These are phyloP conservation scores for Akanthomyces dipterigenus DNA, from an alignment of 2,329 filamentous ascomycete species.

Conservation along the genomic window DNA sequence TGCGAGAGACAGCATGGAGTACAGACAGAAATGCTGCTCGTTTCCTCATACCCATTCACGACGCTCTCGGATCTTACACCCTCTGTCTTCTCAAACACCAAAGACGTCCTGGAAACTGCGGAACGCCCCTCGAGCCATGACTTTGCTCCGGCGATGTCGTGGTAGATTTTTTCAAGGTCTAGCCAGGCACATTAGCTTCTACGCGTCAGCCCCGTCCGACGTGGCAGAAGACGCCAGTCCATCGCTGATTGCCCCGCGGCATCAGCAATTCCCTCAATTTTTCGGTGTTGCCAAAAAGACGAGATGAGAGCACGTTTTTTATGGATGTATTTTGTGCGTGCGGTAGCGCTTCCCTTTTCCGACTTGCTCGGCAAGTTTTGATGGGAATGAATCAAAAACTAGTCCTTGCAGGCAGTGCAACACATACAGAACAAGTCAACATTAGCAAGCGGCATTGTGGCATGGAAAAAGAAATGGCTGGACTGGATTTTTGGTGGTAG, in stretches of 20 bases:
- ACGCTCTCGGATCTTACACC: slow-evolving; percentile 8
- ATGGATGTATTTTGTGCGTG: slow-evolving; percentile 91
- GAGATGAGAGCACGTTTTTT: slow-evolving; percentile 78
- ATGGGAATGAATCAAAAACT: slow-evolving; percentile 88
- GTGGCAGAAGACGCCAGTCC: slow-evolving; percentile 43
- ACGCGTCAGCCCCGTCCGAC: slow-evolving; percentile 36
- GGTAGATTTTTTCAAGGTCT: slow-evolving; percentile 34
- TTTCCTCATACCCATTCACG: not conserved
- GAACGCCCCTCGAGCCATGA: slow-evolving; percentile 30
- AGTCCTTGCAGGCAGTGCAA: slow-evolving; percentile 82
- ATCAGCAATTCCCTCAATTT: slow-evolving; percentile 38
- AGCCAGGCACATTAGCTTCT: slow-evolving; percentile 53
- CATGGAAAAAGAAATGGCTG: not conserved
- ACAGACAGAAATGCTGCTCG: slow-evolving; percentile 10
- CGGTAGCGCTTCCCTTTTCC: slow-evolving; percentile 55
- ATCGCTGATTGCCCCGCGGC: slow-evolving; percentile 23
- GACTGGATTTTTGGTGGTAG: not conserved
- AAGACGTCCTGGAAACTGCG: not conserved
- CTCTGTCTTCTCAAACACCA: not conserved
- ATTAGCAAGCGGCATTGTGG: not conserved
- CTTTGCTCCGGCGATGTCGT: slow-evolving; percentile 38
- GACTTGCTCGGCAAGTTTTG: slow-evolving; percentile 23
- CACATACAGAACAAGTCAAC: slow-evolving; percentile 63
- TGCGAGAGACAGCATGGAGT: slow-evolving; percentile 15
- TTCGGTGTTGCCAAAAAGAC: slow-evolving; percentile 32